phyloP scores from a whole-genome alignment of 2,329 filamentous ascomycete species.

The Blastomyces emzantsi region DNA sequence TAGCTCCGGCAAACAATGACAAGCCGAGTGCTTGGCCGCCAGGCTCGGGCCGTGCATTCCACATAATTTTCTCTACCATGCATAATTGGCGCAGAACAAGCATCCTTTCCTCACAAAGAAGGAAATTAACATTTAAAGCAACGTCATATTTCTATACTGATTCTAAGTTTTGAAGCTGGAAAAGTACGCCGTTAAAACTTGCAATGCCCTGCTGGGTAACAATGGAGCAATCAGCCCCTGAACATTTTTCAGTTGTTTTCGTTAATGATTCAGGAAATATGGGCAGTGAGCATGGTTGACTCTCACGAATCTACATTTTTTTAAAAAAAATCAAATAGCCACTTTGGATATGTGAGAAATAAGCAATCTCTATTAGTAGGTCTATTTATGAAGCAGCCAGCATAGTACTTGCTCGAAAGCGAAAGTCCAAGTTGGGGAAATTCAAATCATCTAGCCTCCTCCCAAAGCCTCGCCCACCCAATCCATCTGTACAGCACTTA shows the following conservation, averaged over 20 bases:
- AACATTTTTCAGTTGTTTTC: too few relatives aligned
- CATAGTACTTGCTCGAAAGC: too few relatives aligned
- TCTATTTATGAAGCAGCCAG: not conserved
- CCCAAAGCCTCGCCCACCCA: conserved; percentile 49
- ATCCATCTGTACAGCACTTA: conserved; percentile 53
- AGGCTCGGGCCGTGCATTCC: too few relatives aligned
- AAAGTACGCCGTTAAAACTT: not conserved
- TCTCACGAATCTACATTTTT: not conserved
- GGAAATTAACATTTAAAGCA: not conserved
- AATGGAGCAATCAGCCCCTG: too few relatives aligned
- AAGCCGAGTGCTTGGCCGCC: too few relatives aligned
- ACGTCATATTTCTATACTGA: too few relatives aligned
- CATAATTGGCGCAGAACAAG: too few relatives aligned
- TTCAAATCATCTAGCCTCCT: conserved; percentile 11
- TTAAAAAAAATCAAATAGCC: not conserved
- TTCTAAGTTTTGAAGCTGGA: not conserved
- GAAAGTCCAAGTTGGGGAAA: too few relatives aligned
- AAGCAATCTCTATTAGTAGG: not conserved
- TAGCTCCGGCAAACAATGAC: not conserved
- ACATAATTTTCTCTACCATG: too few relatives aligned
- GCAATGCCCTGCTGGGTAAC: too few relatives aligned
- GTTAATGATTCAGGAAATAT: too few relatives aligned
- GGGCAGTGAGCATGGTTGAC: too few relatives aligned
- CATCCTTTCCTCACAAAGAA: not conserved
- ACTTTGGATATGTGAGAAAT: not conserved